A percentile compares a stretch with the other conserved stretches of the same genome.
phyloP scores from a whole-genome alignment of 768 basidiomycete genomes.

The Antrodiella citrinella region DNA sequence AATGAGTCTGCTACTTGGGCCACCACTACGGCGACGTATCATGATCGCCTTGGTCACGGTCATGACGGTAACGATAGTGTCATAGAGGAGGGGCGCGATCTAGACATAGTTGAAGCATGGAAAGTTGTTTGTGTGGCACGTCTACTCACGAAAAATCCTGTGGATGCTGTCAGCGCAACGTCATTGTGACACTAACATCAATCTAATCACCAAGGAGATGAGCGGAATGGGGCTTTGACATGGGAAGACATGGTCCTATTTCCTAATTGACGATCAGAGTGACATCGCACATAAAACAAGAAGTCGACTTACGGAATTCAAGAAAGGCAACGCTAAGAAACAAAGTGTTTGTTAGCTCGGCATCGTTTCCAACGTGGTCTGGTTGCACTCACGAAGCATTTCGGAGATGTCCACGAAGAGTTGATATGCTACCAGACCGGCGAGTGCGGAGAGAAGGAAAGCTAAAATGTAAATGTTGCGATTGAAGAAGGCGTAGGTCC shows the following conservation, averaged over 20 bases:
- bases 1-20: slow-evolving; percentile 70
- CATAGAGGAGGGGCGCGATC: slow-evolving; percentile 78
- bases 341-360: not conserved
- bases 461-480: slow-evolving; percentile 61
- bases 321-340: too few relatives aligned
- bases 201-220: slow-evolving; percentile 59
- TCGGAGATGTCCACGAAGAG: slow-evolving; percentile 72
- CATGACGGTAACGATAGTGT: slow-evolving; percentile 74
- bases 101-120: slow-evolving; percentile 19
- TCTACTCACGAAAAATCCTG: slow-evolving; percentile 20
- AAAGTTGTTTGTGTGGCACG: too few relatives aligned
- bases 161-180: too few relatives aligned
- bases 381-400: slow-evolving; percentile 65
- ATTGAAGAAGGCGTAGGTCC: slow-evolving; percentile 83
- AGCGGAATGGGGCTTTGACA: slow-evolving; percentile 76
- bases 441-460: slow-evolving; percentile 55
- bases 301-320: too few relatives aligned
- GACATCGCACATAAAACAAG: too few relatives aligned
- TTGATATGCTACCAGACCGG: slow-evolving; percentile 74
- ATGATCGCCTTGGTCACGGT: slow-evolving; percentile 73
- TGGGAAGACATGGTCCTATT: slow-evolving; percentile 78
- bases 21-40: slow-evolving; percentile 68
- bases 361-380: slow-evolving; percentile 5
- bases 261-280: too few relatives aligned
- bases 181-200: slow-evolving; percentile 3